Evolutionary conservation across 495 filamentous ascomycete genomes (phyloP).

Genomic region (Trypethelium eluteriae): DNA sequence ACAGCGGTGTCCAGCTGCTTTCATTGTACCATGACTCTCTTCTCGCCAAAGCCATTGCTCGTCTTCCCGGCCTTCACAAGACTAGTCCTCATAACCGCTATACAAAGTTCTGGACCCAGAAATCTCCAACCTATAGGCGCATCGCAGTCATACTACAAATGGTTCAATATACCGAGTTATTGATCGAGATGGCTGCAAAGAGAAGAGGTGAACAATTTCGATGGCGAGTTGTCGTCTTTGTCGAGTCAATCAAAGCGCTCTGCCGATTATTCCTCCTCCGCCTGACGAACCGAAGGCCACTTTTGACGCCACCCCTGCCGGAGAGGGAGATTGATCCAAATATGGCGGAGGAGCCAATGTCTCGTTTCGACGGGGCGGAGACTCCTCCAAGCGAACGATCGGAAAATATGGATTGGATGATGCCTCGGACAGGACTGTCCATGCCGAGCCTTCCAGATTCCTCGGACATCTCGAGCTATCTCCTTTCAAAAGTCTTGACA

Average conservation of each 20-base stretch:
- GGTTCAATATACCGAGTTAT: constrained; percentile 83
- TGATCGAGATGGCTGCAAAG: constrained; percentile 83
- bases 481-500: constrained; percentile 84
- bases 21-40: constrained; percentile 92
- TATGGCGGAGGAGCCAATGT: constrained; percentile 49
- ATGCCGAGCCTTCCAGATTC: constrained; percentile 74
- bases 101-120: constrained; percentile 77
- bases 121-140: constrained; percentile 64
- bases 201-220: constrained; percentile 71
- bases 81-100: constrained; percentile 79
- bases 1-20: constrained; percentile 79
- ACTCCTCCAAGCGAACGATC: constrained; percentile 42
- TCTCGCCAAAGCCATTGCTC: constrained; percentile 57
- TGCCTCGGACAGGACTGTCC: constrained; percentile 83
- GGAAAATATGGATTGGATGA: constrained; percentile 62
- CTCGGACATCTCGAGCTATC: constrained; percentile 71
- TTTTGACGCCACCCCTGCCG: constrained; percentile 77
- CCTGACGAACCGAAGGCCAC: constrained; percentile 75
- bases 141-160: constrained; percentile 76
- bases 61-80: constrained; percentile 36
- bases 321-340: constrained; percentile 68
- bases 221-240: constrained; percentile 82
- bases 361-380: constrained; percentile 30
- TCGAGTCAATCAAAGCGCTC: constrained; percentile 80
- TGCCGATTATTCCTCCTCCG: constrained; percentile 76